These are phyloP conservation scores for Arthromyces matolae DNA, from an alignment of 768 basidiomycete genomes.

Conservation along the genomic window DNA sequence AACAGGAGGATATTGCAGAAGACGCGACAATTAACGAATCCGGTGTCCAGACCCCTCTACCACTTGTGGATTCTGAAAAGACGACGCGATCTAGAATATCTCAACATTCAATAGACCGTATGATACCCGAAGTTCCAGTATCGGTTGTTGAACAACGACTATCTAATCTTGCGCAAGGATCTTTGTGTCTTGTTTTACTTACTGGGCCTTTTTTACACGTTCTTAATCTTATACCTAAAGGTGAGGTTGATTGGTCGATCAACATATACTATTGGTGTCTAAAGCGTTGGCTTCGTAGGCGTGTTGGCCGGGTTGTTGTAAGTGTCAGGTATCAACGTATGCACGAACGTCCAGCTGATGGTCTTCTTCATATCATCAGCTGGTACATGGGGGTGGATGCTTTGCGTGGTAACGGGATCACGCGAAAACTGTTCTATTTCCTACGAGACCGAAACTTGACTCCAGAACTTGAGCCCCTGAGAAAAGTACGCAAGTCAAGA, in stretches of 20 bases:
- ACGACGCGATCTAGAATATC: conserved; percentile 7
- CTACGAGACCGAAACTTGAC: conserved; percentile 68
- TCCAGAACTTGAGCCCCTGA: conserved; percentile 64
- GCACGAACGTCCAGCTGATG: not conserved
- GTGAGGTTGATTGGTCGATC: conserved; percentile 18
- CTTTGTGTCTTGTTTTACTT: conserved; percentile 74
- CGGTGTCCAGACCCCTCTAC: conserved; percentile 4
- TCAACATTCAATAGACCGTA: conserved; percentile 3
- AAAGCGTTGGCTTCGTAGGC: conserved; percentile 29
- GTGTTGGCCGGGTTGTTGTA: conserved; percentile 87
- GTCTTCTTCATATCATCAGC: conserved; percentile 35
- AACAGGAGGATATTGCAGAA: conserved; percentile 34
- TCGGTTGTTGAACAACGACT: conserved; percentile 91
- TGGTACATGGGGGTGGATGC: conserved; percentile 94
- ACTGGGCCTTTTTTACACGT: conserved; percentile 81
- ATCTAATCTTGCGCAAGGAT: conserved; percentile 84
- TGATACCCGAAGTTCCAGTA: conserved; percentile 48
- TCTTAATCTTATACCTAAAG: conserved; percentile 74
- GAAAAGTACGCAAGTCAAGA: conserved; percentile 67
- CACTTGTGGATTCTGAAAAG: conserved; percentile 5
- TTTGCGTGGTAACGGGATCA: conserved; percentile 78
- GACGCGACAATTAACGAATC: conserved; percentile 18
- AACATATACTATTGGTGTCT: conserved; percentile 5
- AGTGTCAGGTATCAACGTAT: conserved; percentile 21
- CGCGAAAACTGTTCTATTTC: conserved; percentile 75